These are phyloP conservation scores for Pulveroboletus ravenelii DNA, from an alignment of 768 basidiomycete species.

Conservation along the genomic window DNA sequence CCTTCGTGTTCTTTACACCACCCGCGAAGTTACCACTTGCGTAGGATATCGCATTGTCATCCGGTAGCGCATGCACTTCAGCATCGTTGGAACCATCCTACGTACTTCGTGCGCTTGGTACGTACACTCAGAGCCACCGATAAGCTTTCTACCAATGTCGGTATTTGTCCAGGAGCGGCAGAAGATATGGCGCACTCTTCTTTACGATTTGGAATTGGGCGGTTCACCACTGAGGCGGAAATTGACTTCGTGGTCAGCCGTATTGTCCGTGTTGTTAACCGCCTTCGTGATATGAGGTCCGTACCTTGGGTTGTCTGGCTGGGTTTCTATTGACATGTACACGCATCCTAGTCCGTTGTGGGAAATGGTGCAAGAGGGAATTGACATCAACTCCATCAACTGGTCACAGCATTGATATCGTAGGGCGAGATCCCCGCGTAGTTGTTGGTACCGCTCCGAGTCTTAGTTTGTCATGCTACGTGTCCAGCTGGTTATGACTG, in stretches of 20 bases:
- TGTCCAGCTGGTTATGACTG: conserved; percentile 1
- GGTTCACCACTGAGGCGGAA: conserved; percentile 97
- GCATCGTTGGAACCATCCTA: conserved; percentile 98
- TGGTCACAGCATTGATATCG: conserved; percentile 66
- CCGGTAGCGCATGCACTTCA: conserved; percentile 97
- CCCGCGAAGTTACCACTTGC: background rate
- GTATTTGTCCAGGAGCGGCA: conserved; percentile 60
- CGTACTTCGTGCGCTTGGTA: conserved; percentile 91
- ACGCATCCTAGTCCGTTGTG: conserved; percentile 69
- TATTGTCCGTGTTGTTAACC: conserved; percentile 81
- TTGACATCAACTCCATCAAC: conserved; percentile 91
- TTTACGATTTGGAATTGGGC: conserved; percentile 93
- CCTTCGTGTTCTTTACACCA: background rate
- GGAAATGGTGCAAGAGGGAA: conserved; percentile 99
- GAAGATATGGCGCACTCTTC: conserved; percentile 99
- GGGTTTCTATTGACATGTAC: conserved; percentile 8
- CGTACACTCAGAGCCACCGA: conserved; percentile 11
- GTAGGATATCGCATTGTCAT: conserved; percentile 94
- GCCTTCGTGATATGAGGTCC: conserved; percentile 90
- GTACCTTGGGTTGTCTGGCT: conserved; percentile 15
- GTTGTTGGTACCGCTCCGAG: too few species aligned
- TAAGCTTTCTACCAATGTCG: background rate
- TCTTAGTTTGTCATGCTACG: too few species aligned
- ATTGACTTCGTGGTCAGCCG: conserved; percentile 90
- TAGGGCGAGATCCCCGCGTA: background rate